Base-by-base conservation (phyloP, 2,329 filamentous ascomycete species). In the Alternaria burnsii region DNA sequence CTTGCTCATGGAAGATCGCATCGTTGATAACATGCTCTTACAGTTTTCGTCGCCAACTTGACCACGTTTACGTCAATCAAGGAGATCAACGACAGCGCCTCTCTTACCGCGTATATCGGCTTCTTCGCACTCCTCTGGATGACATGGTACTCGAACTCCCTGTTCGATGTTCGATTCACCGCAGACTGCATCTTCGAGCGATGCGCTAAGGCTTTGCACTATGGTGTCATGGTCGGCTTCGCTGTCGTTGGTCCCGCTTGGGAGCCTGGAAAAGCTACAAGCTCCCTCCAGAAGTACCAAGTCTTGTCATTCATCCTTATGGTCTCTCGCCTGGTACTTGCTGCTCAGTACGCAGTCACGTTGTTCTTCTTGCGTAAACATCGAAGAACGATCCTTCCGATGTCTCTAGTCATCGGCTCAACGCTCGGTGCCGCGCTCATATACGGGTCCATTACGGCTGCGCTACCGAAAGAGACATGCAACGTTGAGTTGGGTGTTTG, bases 111-210 rank as follows among this genome's bases (percentile, higher is more conserved):
- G 36, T 84, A 87, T 69, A 78, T 86, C 53, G 79, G 85, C 42
- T 86, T 85, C 72, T 82, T 88, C 69, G 76, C 84, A 22, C 80
- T 90, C 18, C 79, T 90, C 6, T 91, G 88, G 88, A 85, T 89
- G 59, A 89, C 86, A n/a, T 91, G 89, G 89, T 83, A 89, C 36
- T 81, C 88, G 60, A 85, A 87, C 24, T 84, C 84, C 8, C 77
- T 90, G 1, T 89, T 88, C 72, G 89, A 91, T 74, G 85, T 90
- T 36, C 87, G 88, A 0, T 91, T 89, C 71, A 84, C 86, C 1
- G 82, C 86, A 24, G 88, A 91, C 73, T 88, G 85, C 40, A 80
- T 90, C 34, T 88, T 90, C 67, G 86, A 89, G 65, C 84, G 88
- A 32, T 66, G 82, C 28, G 85, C 84, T 62, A 86, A 88, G 69